Conservation (phyloP, 306 rosid genomes). For the Prosopis cineraria region DNA sequence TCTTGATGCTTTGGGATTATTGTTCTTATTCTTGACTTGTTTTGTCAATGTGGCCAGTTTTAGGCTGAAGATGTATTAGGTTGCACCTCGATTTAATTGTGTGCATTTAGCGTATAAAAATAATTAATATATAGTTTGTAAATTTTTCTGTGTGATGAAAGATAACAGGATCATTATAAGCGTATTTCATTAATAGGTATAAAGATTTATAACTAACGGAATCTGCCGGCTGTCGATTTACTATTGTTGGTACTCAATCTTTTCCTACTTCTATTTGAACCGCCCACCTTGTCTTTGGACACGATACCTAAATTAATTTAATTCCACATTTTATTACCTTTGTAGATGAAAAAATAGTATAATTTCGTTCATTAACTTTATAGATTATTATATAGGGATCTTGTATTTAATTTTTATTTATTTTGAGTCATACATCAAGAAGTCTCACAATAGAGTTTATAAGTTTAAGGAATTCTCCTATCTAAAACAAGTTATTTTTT, state of each 20-base stretch:
- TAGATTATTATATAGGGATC: no score
- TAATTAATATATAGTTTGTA: not conserved
- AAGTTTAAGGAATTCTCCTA: no score
- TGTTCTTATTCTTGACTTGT: not conserved
- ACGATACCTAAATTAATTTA: not conserved
- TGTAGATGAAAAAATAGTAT: not conserved
- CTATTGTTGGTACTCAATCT: not conserved
- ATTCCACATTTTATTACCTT: not conserved
- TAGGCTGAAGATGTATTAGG: not conserved
- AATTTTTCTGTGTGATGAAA: not conserved
- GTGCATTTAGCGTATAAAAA: not conserved
- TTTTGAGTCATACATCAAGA: no score
- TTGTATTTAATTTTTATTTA: no score
- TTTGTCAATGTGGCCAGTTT: not conserved
- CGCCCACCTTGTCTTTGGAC: not conserved
- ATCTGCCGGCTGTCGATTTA: not conserved
- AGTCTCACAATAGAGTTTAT: no score
- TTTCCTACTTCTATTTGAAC: not conserved
- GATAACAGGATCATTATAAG: not conserved
- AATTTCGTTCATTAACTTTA: no score
- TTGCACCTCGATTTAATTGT: not conserved
- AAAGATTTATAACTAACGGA: not conserved
- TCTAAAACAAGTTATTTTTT: no score
- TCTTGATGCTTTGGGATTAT: not conserved
- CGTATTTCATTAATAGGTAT: not conserved